A percentile compares a stretch with the other conserved stretches of the same genome.
Evolutionary conservation across 192 early-diverging fungal species (phyloP).

Genomic region (Phlyctochytrium bullatum): DNA sequence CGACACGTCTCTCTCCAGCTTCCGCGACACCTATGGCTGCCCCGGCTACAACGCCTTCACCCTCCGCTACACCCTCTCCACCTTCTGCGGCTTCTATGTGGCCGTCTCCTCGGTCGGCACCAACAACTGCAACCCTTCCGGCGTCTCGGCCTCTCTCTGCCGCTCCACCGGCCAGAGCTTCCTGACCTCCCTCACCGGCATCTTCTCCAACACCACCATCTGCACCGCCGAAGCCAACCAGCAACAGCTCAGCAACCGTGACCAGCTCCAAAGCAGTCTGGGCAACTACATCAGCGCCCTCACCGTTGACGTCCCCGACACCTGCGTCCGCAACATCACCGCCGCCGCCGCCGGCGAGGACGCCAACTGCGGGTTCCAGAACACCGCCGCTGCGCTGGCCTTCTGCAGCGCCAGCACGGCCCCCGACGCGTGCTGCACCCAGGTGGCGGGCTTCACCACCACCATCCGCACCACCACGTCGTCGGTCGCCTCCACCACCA

Average conservation of each 20-base stretch:
- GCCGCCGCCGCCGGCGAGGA: neutral
- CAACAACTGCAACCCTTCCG: neutral
- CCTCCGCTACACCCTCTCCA: neutral
- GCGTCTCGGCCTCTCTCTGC: neutral
- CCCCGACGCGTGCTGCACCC: neutral
- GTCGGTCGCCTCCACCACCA: neutral
- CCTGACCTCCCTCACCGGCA: neutral
- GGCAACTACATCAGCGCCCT: too few relatives aligned
- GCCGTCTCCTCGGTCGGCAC: neutral
- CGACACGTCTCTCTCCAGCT: neutral
- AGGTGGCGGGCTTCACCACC: too few relatives aligned
- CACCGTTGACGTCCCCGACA: neutral
- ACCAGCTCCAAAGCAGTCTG: too few relatives aligned
- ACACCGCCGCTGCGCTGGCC: neutral
- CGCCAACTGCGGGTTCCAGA: neutral
- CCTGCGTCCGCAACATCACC: neutral
- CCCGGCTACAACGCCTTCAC: neutral
- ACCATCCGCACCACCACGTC: too few relatives aligned
- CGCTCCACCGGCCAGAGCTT: neutral
- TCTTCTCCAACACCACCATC: neutral
- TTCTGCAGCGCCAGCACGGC: neutral
- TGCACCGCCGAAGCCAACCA: neutral
- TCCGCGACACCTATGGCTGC: neutral
- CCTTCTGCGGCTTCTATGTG: neutral
- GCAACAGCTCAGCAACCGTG: neutral